Evolutionary conservation across 768 basidiomycete species (phyloP).

Genomic region (Lentinus brumalis): DNA sequence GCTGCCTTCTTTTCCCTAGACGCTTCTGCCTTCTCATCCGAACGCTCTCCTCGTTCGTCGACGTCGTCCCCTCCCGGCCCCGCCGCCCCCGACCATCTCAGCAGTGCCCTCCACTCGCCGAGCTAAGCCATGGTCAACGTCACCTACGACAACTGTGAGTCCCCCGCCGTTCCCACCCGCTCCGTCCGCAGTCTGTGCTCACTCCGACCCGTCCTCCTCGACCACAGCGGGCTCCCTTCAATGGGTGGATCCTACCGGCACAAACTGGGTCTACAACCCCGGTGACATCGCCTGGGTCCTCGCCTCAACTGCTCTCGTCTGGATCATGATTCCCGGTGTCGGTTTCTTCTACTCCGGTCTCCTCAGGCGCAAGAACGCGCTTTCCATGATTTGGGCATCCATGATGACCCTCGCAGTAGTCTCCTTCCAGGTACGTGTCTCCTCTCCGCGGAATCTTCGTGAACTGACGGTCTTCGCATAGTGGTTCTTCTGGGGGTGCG

Average conservation of each 20-base stretch:
- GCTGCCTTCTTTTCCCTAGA: not conserved
- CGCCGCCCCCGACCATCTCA: slow-evolving; percentile 4
- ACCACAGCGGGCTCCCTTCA: slow-evolving; percentile 20
- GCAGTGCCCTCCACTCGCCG: not conserved
- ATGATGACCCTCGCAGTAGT: slow-evolving; percentile 79
- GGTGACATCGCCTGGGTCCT: slow-evolving; percentile 75
- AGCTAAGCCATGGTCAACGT: slow-evolving; percentile 42
- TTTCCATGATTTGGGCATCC: slow-evolving; percentile 84
- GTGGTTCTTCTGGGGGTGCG: slow-evolving; percentile 95
- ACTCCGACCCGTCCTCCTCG: not conserved
- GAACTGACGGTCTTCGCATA: slow-evolving; percentile 37
- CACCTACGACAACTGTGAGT: slow-evolving; percentile 44
- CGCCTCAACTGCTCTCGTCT: slow-evolving; percentile 77
- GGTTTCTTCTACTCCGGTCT: slow-evolving; percentile 92
- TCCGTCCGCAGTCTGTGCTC: not conserved
- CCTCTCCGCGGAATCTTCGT: not conserved
- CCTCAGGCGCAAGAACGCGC: slow-evolving; percentile 88
- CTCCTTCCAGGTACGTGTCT: slow-evolving; percentile 68
- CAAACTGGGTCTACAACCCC: slow-evolving; percentile 48
- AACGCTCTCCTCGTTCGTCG: slow-evolving; percentile 7
- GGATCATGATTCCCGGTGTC: slow-evolving; percentile 64
- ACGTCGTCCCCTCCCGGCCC: slow-evolving; percentile 3
- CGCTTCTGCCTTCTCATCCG: slow-evolving; percentile 7
- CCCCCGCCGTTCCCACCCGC: not conserved
- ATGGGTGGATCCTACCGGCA: slow-evolving; percentile 29